Base-by-base conservation (phyloP, 208 protist genomes). In the Crithidia acanthocephali region DNA sequence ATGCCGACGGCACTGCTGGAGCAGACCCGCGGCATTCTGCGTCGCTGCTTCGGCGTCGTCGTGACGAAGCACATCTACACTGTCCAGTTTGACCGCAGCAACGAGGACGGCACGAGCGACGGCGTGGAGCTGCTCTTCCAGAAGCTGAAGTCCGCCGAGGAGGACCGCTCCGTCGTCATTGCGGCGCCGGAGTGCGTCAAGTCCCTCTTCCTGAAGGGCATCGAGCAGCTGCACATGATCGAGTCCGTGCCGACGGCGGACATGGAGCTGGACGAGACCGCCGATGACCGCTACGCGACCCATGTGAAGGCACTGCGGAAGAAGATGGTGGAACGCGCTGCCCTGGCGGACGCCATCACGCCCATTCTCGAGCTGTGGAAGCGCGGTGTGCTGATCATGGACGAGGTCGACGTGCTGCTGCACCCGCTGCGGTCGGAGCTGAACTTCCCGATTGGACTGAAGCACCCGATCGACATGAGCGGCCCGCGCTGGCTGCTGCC, bases 361-460 rank as follows among this genome's bases (percentile, higher is more conserved):
- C 79, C 88, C 28, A 95, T 98, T 51, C 63, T 98, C 20, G 69
- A 95, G 33, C 74, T 98, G 52, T 97, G 92, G 89, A 72, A 85
- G 45, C 74, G 81, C 35, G 94, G 95, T 13, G 91, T 96, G 40
- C 79, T 97, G 16, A 94, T 98, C 33, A 96, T 98, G 90, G 95
- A 98, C 76, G 94, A 97, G 64, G 95, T 99, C 11, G 97, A 99
- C 76, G 86, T 98, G 37, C 84, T 99, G 33, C 83, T 99, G 50
- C 95, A 98, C 72, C 97, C 97, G 35, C 89, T 99, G 45, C 94
- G 95, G 47, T 97, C 90, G 0, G 97, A 99, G 82, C 87, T 99
- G 48, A 99, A 99, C 81, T 99, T 98, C 81, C 97, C 97, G 16
- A 98, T 98, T 76, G 95, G 97, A 8, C 66, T 82, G 42, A 97